Evolutionary conservation across 2,329 filamentous ascomycete species (phyloP), one percentile per base, ranked within the genome.

Genomic region (Diatrype stigma): DNA sequence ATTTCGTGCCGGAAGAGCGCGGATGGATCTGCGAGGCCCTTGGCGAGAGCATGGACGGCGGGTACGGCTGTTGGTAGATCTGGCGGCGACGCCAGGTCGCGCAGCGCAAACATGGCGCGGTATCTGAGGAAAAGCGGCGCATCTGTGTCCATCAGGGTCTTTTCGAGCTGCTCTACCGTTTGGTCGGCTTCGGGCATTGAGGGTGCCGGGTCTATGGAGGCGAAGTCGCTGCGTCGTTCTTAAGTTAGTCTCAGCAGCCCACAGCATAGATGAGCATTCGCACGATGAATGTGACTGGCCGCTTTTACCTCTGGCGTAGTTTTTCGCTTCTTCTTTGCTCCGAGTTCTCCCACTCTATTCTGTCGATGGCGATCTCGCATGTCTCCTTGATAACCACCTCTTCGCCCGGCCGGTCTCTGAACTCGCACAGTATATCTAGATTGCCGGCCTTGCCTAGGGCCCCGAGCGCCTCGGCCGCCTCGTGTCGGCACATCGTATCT

Each of bases 1-100:
- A 99, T 91, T 69, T 99, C 94, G 73, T 99, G 94, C 59, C 94
- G 86, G 80, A 99, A 97, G 7, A 99, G 83, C 5, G 92, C 92
- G 46, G 92, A 96, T 17, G 85, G 78, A 68, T 99, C 94, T 30
- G 78, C 77, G 61, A 99, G 85, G 16, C 94, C 94, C 65, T 85
- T 86, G 44, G 94, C 90, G 45, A 99, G 81, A 11, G 92, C 89
- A 42, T 87, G 80, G 48, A 99, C 82, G 17, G 94, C 93, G n/a
- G 89, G 87, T 16, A 90, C 82, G 6, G 93, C 92, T 2, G 92
- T 96, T 2, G 91, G 89, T 42, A 95, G 84, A 65, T 96, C 88
- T 10, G 93, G 92, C 16, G 94, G 94, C 3, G 92, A 96, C 21
- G 92, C 91, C 48, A 99, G 85, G 70, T 99, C 94, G 65, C 94